Evolutionary conservation across 2,329 filamentous ascomycete genomes (phyloP).

Genomic region (Geoglossum cookeanum): DNA sequence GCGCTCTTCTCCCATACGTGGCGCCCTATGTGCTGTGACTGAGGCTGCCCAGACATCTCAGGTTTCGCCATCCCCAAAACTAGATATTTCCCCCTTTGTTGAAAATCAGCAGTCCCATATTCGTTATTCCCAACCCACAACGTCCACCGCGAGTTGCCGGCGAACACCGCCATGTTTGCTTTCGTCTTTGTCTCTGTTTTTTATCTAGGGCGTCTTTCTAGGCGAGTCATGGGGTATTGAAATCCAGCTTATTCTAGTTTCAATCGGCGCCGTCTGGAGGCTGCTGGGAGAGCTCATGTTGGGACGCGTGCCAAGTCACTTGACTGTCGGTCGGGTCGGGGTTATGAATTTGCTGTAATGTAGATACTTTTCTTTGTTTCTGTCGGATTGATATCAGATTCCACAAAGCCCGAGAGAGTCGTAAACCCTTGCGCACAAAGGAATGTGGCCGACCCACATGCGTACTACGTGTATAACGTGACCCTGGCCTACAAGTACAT

Average conservation of each 20-base stretch:
- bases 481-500: no score
- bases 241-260: neutral
- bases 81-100: neutral
- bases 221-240: neutral
- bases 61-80: neutral
- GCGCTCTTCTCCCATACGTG: neutral
- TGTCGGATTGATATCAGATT: neutral
- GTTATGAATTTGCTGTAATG: neutral
- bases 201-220: slow-evolving; percentile 1
- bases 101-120: neutral
- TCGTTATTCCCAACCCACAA: neutral
- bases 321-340: neutral
- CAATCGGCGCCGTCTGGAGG: neutral
- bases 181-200: neutral
- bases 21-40: neutral
- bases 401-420: neutral
- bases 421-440: neutral
- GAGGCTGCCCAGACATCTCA: neutral
- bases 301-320: neutral
- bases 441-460: neutral
- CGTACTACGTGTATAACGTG: no score
- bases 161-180: neutral
- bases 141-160: neutral
- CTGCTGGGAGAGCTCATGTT: neutral
- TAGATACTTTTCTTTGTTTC: neutral